Evolutionary conservation across 2,329 filamentous ascomycete genomes (phyloP), one percentile per base, ranked within the genome.

Genomic region (Calonectria hawksworthii): DNA sequence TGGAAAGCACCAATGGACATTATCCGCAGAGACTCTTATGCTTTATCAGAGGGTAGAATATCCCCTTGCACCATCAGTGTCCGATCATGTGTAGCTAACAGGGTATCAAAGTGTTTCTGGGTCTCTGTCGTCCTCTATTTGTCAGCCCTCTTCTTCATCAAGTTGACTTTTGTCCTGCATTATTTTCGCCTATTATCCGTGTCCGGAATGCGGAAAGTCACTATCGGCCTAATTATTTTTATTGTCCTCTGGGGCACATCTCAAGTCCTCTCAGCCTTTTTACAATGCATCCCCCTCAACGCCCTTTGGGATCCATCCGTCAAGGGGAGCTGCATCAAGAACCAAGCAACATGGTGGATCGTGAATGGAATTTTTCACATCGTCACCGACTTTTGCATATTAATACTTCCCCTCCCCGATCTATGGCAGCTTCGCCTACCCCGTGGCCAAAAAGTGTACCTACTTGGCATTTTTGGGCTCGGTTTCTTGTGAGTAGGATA

Each of bases 161-260:
- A 75, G 21, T 59, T 80, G 75, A 71, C 76, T 4, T 77, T 79
- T 14, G 54, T 80, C 7, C 47, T 79, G 0, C 76, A 80, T 0
- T 79, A 80, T 14, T 76, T 75, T 16, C 66, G 78, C 16, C 68
- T 79, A 3, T 65, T 80, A 11, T 66, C 68, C 0, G 36, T 77
- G 0, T 77, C 78, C 1, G 41, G 30, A 2, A 74, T 79, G 73
- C n/a, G 75, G 28, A 50, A 47, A 11, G 26, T 47, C 4, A 71
- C 74, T 7, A 16, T 77, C 0, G 59, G 13, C 0, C 38, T 68
- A 0, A 77, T 80, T 2, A 14, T 67, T 0, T 38, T 75, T 7
- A 38, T 79, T 0, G 21, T 47, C 0, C 1, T 79, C 1, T 80
- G 75, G 78, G n/a, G 65, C 0, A 50, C 61, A 10, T 64, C 44